Base-by-base conservation (phyloP, 257 asterid species). In the Capsicum rhomboideum region DNA sequence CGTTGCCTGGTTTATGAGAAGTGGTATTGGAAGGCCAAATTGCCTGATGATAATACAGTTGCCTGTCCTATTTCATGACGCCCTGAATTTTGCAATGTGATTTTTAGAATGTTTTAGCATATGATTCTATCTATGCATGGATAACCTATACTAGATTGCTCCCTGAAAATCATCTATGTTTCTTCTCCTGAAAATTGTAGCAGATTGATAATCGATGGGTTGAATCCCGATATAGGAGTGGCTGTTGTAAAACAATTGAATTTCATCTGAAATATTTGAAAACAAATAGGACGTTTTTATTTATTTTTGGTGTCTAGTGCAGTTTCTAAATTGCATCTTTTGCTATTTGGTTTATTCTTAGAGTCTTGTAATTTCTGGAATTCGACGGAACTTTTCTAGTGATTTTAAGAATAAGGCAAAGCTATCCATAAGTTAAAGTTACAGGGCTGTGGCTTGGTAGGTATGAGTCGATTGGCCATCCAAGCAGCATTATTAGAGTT, bases 1-100 rank as follows among this genome's bases (percentile, higher is more conserved):
- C 97, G 0, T 84, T 96, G 69, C 98, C 99, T 21, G 99, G 99
- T 54, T 26, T 93, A 85, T 96, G 94, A 92, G 40, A 79, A n/a
- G 37, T 23, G 37, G 9, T 23, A 23, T 61, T 11, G 54, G 58
- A 74, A 46, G 40, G 80, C 13, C 80, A 14, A 23, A 74, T 44
- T 46, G 8, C 40, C 79, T 72, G 79, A 42, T n/a, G 79, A 12
- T 34, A 34, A 34, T 34, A 5, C 40, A 3, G 40, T 34, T 34
- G 40, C 40, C 40, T n/a, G 40, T 10, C 68, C 34, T 59, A 59
- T 59, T 4, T 59, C 31, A 59, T 59, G 17, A 59, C 34, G 0
- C 68, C 68, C 18, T 10, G 18, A 61, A 61, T 11, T 61, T 61
- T 23, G 69, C 20, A 61, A 11, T 26, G 37, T 61, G 69, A 1